Conservation (phyloP, 2,329 filamentous ascomycete genomes). For the Zarea fungicola region DNA sequence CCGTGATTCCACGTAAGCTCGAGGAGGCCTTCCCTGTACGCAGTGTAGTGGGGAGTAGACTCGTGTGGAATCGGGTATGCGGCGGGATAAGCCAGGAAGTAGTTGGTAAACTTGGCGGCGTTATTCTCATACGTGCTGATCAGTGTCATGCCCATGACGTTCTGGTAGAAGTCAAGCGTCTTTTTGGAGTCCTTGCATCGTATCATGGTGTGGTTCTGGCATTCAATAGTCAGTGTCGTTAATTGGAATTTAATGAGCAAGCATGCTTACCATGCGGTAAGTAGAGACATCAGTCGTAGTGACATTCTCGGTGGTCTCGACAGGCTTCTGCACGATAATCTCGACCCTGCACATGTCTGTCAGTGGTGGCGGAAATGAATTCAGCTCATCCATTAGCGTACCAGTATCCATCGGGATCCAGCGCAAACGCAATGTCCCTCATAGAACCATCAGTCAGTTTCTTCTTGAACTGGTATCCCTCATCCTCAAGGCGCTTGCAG, state of each 20-base stretch:
- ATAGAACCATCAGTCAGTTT: conserved; percentile 84
- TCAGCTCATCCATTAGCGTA: no score
- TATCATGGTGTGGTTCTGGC: conserved; percentile 85
- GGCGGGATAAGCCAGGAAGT: conserved; percentile 79
- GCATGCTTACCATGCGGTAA: conserved; percentile 63
- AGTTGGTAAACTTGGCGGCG: conserved; percentile 76
- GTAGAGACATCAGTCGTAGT: conserved; percentile 66
- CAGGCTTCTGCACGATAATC: conserved; percentile 65
- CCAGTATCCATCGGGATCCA: conserved; percentile 86
- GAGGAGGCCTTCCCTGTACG: conserved; percentile 73
- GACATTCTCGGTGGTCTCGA: conserved; percentile 67
- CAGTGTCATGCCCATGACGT: conserved; percentile 82
- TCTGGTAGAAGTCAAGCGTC: conserved; percentile 75
- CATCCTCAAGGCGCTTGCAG: conserved; percentile 83
- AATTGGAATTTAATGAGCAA: no score
- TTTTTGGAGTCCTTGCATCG: conserved; percentile 78
- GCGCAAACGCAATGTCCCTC: conserved; percentile 81
- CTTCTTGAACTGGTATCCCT: conserved; percentile 93
- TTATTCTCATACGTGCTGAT: conserved; percentile 67
- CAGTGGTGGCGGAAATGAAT: no score
- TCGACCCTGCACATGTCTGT: no score
- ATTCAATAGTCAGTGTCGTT: not conserved
- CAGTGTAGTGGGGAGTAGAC: conserved; percentile 50
- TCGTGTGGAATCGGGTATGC: conserved; percentile 46
- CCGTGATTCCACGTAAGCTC: conserved; percentile 84